phyloP scores from a whole-genome alignment of 73 alveolate species.

The Paramecium primaurelia region DNA sequence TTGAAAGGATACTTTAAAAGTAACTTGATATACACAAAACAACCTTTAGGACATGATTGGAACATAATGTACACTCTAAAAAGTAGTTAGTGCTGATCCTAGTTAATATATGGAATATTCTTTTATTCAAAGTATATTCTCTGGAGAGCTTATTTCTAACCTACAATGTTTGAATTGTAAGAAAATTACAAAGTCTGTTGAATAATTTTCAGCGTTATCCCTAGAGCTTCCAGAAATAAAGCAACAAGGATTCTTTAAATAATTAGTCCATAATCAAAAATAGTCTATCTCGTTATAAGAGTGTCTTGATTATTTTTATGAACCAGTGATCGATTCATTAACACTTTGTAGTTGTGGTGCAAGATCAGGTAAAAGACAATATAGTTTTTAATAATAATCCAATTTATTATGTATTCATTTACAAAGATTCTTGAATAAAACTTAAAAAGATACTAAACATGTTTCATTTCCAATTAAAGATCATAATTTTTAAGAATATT shows the following conservation, averaged over 20 bases:
- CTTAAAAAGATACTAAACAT: neutral
- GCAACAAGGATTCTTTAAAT: neutral
- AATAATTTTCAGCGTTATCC: slow-evolving; percentile 6
- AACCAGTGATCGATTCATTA: slow-evolving; percentile 3
- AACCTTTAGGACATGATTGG: slow-evolving; percentile 25
- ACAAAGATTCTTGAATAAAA: neutral
- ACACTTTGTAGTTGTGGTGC: neutral
- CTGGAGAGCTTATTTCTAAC: slow-evolving; percentile 15
- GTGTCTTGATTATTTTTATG: slow-evolving; percentile 38
- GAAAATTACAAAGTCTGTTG: neutral
- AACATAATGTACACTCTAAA: slow-evolving; percentile 21
- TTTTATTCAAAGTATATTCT: slow-evolving; percentile 22
- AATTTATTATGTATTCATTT: slow-evolving; percentile 34
- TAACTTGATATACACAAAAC: neutral
- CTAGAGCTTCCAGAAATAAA: slow-evolving; percentile 13
- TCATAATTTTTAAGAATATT: neutral
- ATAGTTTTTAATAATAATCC: slow-evolving; percentile 1
- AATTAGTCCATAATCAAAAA: neutral
- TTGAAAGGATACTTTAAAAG: neutral
- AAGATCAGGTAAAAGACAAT: neutral
- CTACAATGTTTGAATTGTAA: slow-evolving; percentile 23
- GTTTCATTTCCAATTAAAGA: neutral
- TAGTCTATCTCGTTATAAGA: neutral
- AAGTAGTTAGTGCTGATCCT: slow-evolving; percentile 23
- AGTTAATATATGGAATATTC: slow-evolving; percentile 22